Evolutionary conservation across 768 basidiomycete genomes (phyloP).

Genomic region (Psilocybe azurescens): DNA sequence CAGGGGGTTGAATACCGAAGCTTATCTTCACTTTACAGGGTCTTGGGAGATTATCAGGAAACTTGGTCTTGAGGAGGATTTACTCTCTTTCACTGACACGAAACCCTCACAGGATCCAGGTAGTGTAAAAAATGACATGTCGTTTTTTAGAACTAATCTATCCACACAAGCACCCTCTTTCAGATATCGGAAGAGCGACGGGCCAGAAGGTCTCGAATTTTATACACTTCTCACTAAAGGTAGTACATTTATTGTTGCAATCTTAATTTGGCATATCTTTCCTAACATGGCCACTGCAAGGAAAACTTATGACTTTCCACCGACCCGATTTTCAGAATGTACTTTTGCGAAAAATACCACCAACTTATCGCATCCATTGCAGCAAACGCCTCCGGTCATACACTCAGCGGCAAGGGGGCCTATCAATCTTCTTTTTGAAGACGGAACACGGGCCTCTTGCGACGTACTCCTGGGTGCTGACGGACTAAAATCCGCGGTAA

Average conservation of each 20-base stretch:
- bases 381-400: conserved; percentile 67
- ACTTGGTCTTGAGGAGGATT: conserved; percentile 51
- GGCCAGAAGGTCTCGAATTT: conserved; percentile 56
- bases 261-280: background rate
- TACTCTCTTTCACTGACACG: conserved; percentile 43
- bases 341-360: conserved; percentile 54
- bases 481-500: conserved; percentile 64
- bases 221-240: conserved; percentile 62
- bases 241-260: conserved; percentile 28
- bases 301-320: conserved; percentile 60
- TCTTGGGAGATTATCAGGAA: conserved; percentile 53
- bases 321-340: conserved; percentile 70
- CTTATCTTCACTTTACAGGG: conserved; percentile 32
- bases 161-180: conserved; percentile 50
- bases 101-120: conserved; percentile 47
- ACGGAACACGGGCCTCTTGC: conserved; percentile 62
- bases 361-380: conserved; percentile 51
- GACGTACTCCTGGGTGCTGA: conserved; percentile 78
- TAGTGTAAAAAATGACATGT: conserved; percentile 18
- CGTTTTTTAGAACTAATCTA: conserved; percentile 2
- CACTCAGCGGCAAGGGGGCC: conserved; percentile 45
- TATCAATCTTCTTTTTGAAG: conserved; percentile 61
- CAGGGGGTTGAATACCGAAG: background rate
- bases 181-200: conserved; percentile 66
- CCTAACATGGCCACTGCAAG: conserved; percentile 30